Evolutionary conservation across 1,284 basidiomycete genomes (phyloP), one percentile per base, ranked within the genome.

Genomic region (Sanghuangporus baumii): DNA sequence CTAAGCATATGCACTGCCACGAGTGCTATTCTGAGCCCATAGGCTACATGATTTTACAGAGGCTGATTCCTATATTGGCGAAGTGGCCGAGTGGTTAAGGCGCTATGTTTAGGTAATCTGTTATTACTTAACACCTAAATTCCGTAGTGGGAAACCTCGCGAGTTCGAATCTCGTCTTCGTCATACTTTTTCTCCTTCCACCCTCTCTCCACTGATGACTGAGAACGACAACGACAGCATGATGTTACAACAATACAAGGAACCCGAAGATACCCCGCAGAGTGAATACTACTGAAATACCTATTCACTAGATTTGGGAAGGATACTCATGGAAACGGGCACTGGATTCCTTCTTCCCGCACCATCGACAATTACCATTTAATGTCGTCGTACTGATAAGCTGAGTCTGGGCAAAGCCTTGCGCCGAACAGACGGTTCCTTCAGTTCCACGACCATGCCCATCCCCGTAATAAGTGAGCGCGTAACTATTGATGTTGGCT

Each of bases 51-150:
- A n/a, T 18, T 50, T 23, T 18, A 50, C n/a, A n/a, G n/a, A n/a
- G n/a, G n/a, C n/a, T n/a, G n/a, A n/a, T n/a, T n/a, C n/a, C n/a
- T n/a, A n/a, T n/a, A 23, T 23, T 41, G 79, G 81, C 78, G 81
- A 78, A 81, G 80, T 81, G 81, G 81, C 79, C 81, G 81, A 81
- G 79, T 81, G 79, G 79, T 81, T 81, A 81, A 79, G 81, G 79
- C 81, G 79, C 81, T 79, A 81, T 79, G 80, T 81, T 81, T 81
- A 81, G 79, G 79, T 74, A 66, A 52, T 50, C 54, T 9, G n/a
- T 50, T 41, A 36, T 57, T 57, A 57, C 38, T 26, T 43, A 60
- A 57, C 51, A 62, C 71, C 67, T 74, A 74, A 47, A 59, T 18
- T 74, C 79, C 80, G 80, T 81, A 79, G 81, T 81, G 81, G 81